Evolutionary conservation across 768 basidiomycete genomes (phyloP).

Genomic region (Hypsizygus marmoreus): DNA sequence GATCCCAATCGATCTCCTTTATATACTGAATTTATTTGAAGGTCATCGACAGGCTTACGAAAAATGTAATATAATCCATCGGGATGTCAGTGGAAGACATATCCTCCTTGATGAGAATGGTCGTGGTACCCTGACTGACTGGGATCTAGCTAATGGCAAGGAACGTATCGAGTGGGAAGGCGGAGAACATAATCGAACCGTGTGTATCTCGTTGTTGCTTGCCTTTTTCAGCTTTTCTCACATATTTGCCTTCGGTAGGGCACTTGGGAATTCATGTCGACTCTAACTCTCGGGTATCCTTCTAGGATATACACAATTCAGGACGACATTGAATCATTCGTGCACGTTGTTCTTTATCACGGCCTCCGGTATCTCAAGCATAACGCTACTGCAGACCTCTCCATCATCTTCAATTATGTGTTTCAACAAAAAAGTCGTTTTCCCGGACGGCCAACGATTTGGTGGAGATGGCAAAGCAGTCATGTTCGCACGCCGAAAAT

Average conservation of each 20-base stretch:
- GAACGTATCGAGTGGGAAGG: not conserved
- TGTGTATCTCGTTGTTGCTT: not conserved
- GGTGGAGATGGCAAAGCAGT: not conserved
- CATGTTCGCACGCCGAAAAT: no score
- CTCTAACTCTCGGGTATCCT: not conserved
- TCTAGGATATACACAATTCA: slow-evolving; percentile 4
- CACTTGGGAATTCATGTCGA: slow-evolving; percentile 18
- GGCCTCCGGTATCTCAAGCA: slow-evolving; percentile 10
- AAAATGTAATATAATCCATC: slow-evolving; percentile 8
- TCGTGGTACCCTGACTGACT: slow-evolving; percentile 15
- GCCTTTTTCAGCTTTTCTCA: not conserved
- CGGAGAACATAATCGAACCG: slow-evolving; percentile 7
- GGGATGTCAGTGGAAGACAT: slow-evolving; percentile 12
- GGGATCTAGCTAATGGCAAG: slow-evolving; percentile 15
- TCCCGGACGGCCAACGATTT: not conserved
- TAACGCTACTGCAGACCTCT: not conserved
- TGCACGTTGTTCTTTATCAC: slow-evolving; percentile 9
- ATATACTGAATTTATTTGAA: not conserved
- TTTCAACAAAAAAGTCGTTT: not conserved
- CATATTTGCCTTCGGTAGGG: slow-evolving; percentile 3
- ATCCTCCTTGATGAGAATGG: slow-evolving; percentile 11
- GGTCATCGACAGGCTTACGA: slow-evolving; percentile 12
- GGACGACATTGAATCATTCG: slow-evolving; percentile 16
- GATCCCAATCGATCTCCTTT: not conserved
- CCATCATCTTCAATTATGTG: not conserved